Base-by-base conservation (phyloP, 192 early-diverging fungal genomes). In the Linderina pennispora region DNA sequence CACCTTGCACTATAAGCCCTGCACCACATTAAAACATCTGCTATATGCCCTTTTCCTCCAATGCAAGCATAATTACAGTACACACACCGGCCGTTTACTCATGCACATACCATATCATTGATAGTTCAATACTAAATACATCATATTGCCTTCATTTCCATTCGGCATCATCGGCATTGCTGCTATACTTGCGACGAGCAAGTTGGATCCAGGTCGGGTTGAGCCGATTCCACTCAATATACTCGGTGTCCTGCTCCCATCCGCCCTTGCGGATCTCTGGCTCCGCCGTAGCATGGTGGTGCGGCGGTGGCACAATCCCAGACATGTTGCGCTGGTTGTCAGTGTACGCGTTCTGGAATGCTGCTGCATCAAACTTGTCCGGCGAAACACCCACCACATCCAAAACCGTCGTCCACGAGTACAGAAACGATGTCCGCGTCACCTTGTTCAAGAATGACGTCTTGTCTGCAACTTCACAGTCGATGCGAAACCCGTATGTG, bases 171-270 rank as follows among this genome's bases (percentile, higher is more conserved):
- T n/a, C n/a, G n/a, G n/a, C n/a, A n/a, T n/a, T n/a, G n/a, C n/a
- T n/a, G n/a, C n/a, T n/a, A n/a, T n/a, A n/a, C n/a, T n/a, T n/a
- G n/a, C n/a, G n/a, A n/a, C n/a, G n/a, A n/a, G 45, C 64, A 23
- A 66, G 39, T 22, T 58, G 47, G 5, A 53, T 49, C 64, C 64
- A 66, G 0, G 44, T 48, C 0, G 56, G 55, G 20, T 66, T 66
- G 34, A 9, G 20, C 19, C 23, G 46, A 43, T 66, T 48, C 64
- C 64, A 66, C 21, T 50, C 48, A 14, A 43, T 28, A 28, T 48
- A 59, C 43, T 44, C 48, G 14, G 44, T 41, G 31, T 42, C 52
- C 7, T 52, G 28, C 24, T 66, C 64, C 64, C 64, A 66, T 1
- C 64, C 64, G 20, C 56, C 64, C 8, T 41, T 31, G 10, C 39